Conservation (phyloP, 345 rosid genomes). For the Psidium guajava region DNA sequence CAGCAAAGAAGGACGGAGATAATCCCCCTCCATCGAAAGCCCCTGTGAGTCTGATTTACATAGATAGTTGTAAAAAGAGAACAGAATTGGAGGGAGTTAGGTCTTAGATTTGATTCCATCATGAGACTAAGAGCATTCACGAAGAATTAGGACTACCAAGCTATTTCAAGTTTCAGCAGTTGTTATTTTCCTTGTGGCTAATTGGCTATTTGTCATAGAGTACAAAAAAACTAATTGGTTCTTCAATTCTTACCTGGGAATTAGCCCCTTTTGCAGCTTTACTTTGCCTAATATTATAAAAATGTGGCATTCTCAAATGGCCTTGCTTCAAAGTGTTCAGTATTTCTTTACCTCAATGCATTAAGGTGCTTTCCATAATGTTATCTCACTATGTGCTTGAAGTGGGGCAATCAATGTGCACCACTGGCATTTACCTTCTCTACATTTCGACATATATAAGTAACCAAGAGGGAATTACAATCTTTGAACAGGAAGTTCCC, state of each 20-base stretch:
- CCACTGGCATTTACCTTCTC: not conserved
- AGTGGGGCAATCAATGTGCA: not conserved
- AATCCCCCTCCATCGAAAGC: conserved; percentile 44
- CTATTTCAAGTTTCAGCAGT: not conserved
- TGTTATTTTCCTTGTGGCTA: not conserved
- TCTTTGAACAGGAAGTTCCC: conserved; percentile 48
- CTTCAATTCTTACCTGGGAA: not conserved
- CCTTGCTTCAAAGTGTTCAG: not conserved
- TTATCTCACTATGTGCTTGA: not conserved
- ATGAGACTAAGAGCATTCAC: not conserved
- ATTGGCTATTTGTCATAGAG: not conserved
- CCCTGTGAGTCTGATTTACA: conserved; percentile 15
- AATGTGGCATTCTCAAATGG: not conserved
- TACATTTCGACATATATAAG: not conserved
- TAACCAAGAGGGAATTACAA: not conserved
- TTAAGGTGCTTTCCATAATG: not conserved
- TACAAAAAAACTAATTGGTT: not conserved
- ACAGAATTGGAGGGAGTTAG: not conserved
- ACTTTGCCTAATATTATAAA: not conserved
- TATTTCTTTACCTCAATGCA: not conserved
- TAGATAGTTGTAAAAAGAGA: not conserved
- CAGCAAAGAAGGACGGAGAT: conserved; percentile 60
- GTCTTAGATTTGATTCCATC: not conserved
- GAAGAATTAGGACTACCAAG: not conserved
- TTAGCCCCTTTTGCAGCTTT: not conserved